Evolutionary conservation across 2,329 filamentous ascomycete genomes (phyloP), one percentile per base, ranked within the genome.

Genomic region (Achaetomium macrosporum): DNA sequence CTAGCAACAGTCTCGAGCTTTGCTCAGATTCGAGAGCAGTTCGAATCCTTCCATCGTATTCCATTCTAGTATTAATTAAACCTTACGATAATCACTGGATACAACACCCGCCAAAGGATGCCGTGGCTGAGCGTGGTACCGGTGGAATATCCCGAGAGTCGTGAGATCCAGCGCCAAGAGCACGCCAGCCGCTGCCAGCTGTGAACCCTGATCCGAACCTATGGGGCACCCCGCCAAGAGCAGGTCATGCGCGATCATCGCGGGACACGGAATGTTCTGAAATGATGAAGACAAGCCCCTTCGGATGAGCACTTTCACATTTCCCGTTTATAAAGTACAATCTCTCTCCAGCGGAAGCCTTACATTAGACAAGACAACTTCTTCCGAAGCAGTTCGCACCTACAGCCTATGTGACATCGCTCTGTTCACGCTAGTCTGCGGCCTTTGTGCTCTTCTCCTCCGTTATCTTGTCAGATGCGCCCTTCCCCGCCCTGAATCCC

Each of bases 401-500:
- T 25, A 25, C 25, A 25, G 25, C 25, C n/a, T n/a, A 12, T 5
- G 33, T 35, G 33, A 35, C 33, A 35, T 35, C 33, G 33, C 33
- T 15, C 33, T 36, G 30, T n/a, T 19, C 8, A 12, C 9, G 7
- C n/a, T 11, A 6, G 8, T 44, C 30, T 35, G 9, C 11, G 33
- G 3, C 33, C 5, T 15, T 35, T 15, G 33, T 35, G 10, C 41
- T 42, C 20, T 30, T 16, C 11, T 13, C 40, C 11, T 25, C 40
- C 13, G 11, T 42, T 25, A 11, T 16, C 15, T 42, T 12, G 40
- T 19, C 20, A 42, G 19, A 12, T 7, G 20, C 25, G 25, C 16
- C 33, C 15, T 48, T 48, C 50, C 50, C 50, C 50, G 33, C 44
- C 30, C 29, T 37, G 19, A 15, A 29, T 31, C 33, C 49, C 43